Percentiles rank a stretch among this genome's conserved stretches.
phyloP scores from a whole-genome alignment of 352 stramenopile genomes.

The Peronosclerospora sorghi region DNA sequence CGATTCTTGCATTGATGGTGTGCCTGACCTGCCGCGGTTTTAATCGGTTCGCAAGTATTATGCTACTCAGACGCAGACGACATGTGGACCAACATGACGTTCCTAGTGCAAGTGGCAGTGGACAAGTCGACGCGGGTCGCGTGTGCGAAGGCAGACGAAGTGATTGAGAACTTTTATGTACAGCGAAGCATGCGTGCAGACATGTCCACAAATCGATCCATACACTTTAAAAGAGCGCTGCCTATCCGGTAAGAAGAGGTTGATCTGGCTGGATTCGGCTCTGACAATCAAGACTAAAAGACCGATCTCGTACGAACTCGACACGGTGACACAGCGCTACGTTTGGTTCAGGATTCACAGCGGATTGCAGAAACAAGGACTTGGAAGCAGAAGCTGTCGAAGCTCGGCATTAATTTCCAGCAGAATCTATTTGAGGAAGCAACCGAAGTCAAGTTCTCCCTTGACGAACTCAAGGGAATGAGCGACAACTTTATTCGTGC shows the following conservation, averaged over 20 bases:
- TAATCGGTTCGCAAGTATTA: slow-evolving; percentile 56
- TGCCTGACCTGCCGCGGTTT: slow-evolving; percentile 26
- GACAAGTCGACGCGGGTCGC: slow-evolving; percentile 64
- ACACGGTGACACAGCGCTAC: slow-evolving; percentile 58
- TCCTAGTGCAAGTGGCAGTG: slow-evolving; percentile 67
- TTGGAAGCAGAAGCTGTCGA: slow-evolving; percentile 81
- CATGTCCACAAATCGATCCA: slow-evolving; percentile 74
- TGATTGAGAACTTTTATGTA: slow-evolving; percentile 69
- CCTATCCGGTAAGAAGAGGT: slow-evolving; percentile 25
- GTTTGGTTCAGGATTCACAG: slow-evolving; percentile 72
- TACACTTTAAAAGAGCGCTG: slow-evolving; percentile 34
- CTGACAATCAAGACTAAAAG: background rate
- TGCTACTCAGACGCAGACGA: slow-evolving; percentile 44
- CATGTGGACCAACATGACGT: slow-evolving; percentile 72
- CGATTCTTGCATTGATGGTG: background rate
- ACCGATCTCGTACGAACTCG: slow-evolving; percentile 28
- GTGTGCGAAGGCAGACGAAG: slow-evolving; percentile 67
- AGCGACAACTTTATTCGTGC: slow-evolving; percentile 66
- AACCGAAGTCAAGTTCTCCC: slow-evolving; percentile 71
- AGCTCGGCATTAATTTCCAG: slow-evolving; percentile 72
- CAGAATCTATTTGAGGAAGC: slow-evolving; percentile 82
- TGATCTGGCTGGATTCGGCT: background rate
- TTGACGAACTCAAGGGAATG: slow-evolving; percentile 67
- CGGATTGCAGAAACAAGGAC: slow-evolving; percentile 69
- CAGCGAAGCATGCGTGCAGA: slow-evolving; percentile 71